Evolutionary conservation across 805 yeast species (phyloP).

Genomic region (Hanseniaspora nectarophila): DNA sequence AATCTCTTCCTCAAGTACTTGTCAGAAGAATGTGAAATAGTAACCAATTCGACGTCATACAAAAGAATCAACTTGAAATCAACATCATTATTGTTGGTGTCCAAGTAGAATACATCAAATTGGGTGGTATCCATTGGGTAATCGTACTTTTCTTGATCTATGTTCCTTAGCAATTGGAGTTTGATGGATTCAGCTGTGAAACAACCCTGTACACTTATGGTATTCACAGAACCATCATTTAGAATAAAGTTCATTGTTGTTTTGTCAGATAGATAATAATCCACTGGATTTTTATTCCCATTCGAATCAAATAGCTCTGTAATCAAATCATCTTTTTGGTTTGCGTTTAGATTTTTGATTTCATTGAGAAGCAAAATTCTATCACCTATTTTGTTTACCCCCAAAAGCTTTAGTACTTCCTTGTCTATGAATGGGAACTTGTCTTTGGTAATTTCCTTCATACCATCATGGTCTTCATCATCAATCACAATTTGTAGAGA

Average conservation of each 20-base stretch:
- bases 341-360: constrained; percentile 29
- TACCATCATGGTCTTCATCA: neutral
- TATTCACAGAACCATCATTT: constrained; percentile 59
- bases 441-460: constrained; percentile 12
- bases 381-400: constrained; percentile 72
- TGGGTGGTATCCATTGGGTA: constrained; percentile 16
- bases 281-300: constrained; percentile 15
- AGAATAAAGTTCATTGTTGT: constrained; percentile 53
- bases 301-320: constrained; percentile 16
- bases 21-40: constrained; percentile 67
- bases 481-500: neutral
- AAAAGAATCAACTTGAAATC: constrained; percentile 36
- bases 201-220: constrained; percentile 64
- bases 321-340: constrained; percentile 20
- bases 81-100: constrained; percentile 25
- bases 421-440: constrained; percentile 37
- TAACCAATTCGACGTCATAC: constrained; percentile 68
- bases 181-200: constrained; percentile 71
- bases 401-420: constrained; percentile 56
- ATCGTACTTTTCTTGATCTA: constrained; percentile 25
- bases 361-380: constrained; percentile 56
- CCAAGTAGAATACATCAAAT: constrained; percentile 54
- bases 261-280: constrained; percentile 30
- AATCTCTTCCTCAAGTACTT: constrained; percentile 56
- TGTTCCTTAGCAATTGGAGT: constrained; percentile 48